Evolutionary conservation across 306 rosid species (phyloP), one percentile per base, ranked within the genome.

Genomic region (Fragaria iinumae): DNA sequence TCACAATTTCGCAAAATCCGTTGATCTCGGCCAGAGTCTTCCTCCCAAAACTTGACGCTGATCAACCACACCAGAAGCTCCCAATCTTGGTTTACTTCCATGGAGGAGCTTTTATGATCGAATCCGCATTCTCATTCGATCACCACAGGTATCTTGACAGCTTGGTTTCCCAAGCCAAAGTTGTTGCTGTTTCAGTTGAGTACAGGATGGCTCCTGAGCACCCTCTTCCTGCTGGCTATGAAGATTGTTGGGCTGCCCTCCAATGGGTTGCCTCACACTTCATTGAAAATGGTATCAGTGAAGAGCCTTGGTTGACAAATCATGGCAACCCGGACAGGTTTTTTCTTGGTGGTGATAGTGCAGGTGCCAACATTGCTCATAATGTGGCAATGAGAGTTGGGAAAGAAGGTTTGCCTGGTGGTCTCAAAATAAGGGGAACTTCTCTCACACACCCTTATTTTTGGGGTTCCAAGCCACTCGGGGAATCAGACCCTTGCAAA

Each of bases 71-170:
- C 12, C 60, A 78, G 5, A 87, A 71, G 49, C 9, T 89, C n/a
- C 91, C 91, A 11, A 27, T 89, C 77, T 67, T 88, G 83, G 83
- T 87, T 71, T 89, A 83, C 76, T 85, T 55, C 68, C 93, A 89
- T 11, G 93, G 91, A 0, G 89, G 91, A 4, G 88, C 62, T 1
- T 80, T 87, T 68, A 27, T 74, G 78, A 1, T 82, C 0, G 88
- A 86, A 64, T 87, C 93, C 0, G 83, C 91, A 7, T 90, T 88
- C 76, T 81, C 95, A 18, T 75, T 63, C 25, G 85, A 81, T 75
- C 84, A 86, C 77, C 88, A 86, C 7, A 84, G 79, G 38, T 86
- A 81, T 74, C 85, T 90, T 63, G 83, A 80, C 69, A 64, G 63
- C 9, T 21, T 90, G 23, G 92, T 87, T 1, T 76, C 89, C 2